Conservation (phyloP, 2,329 filamentous ascomycete species). For the Verticillium klebahnii region DNA sequence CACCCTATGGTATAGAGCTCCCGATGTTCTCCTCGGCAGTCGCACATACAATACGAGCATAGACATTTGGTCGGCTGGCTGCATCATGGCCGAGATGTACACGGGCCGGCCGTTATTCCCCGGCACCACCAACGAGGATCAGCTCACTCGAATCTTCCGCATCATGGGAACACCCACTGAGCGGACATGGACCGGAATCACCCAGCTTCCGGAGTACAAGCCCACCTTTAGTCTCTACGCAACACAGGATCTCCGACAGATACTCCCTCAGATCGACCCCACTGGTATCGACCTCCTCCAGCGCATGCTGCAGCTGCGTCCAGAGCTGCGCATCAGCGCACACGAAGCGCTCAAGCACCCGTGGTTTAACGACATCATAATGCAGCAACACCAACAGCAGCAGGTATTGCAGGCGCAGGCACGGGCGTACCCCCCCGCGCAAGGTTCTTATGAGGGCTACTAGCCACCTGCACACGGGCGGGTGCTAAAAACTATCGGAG, state of each 20-base stretch:
- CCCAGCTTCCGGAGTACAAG: constrained; percentile 96
- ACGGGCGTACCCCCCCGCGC: constrained; percentile 32
- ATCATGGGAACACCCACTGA: constrained; percentile 98
- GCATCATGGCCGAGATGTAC: constrained; percentile 99
- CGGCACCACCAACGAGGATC: constrained; percentile 96
- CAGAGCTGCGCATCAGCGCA: constrained; percentile 86
- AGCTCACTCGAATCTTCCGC: constrained; percentile 93
- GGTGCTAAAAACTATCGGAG: constrained; percentile 21
- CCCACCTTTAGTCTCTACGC: constrained; percentile 90
- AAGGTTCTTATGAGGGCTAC: constrained; percentile 21
- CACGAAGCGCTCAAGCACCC: constrained; percentile 81
- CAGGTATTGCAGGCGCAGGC: constrained; percentile 38
- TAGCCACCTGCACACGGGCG: constrained; percentile 28
- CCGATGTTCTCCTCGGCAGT: constrained; percentile 89
- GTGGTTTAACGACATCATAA: constrained; percentile 79
- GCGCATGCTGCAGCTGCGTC: constrained; percentile 87
- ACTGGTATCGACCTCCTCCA: constrained; percentile 82
- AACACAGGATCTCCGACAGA: constrained; percentile 81
- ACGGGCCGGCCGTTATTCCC: constrained; percentile 93
- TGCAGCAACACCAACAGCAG: constrained; percentile 46
- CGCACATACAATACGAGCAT: constrained; percentile 99
- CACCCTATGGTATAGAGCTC: constrained; percentile 95
- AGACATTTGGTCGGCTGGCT: constrained; percentile 98
- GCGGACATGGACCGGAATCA: constrained; percentile 91
- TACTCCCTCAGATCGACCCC: constrained; percentile 86